Evolutionary conservation across 495 filamentous ascomycete genomes (phyloP), one percentile per base, ranked within the genome.

Genomic region (Lichenothelia convexa): DNA sequence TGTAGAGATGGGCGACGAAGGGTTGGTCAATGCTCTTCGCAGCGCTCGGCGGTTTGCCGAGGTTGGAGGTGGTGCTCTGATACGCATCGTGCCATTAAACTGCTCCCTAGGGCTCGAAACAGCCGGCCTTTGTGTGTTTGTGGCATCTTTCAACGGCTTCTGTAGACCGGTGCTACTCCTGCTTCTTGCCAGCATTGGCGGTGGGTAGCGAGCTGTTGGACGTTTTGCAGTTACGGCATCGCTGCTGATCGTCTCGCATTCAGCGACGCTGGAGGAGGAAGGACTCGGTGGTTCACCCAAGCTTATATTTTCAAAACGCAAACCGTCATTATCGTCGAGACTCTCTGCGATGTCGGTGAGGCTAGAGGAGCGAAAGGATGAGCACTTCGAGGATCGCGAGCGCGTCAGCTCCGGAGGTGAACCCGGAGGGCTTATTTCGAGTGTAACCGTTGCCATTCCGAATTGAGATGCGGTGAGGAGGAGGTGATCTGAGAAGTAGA

Each of bases 271-370:
- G 24, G 36, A 11, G 27, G 18, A 21, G 18, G 26, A 21, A 30
- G 30, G 4, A 33, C 17, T 11, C 18, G 16, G 21, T 35, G 35
- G 36, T 48, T 93, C 84, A 32, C 79, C 70, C 5, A 97, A 68
- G 7, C 78, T 80, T 45, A 94, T 92, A 34, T 95, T 89, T 54
- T 97, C 89, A 47, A 95, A 94, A 48, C 94, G 75, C 34, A 66
- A 68, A 27, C 54, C 41, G 32, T 45, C 50, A 21, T 50, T 41
- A 4, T 44, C 43, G 22, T 38, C 41, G n/a, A n/a, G n/a, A n/a
- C n/a, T n/a, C n/a, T n/a, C n/a, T 21, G 42, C 34, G 18, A 74
- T 67, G 49, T 87, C 78, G 21, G 71, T 67, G 29, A 80, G 64
- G 40, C 68, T 67, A 39, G 78, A 80, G 12, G 80, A 91, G 45